Evolutionary conservation across 306 rosid species (phyloP).

Genomic region (Abrus pulchellus): DNA sequence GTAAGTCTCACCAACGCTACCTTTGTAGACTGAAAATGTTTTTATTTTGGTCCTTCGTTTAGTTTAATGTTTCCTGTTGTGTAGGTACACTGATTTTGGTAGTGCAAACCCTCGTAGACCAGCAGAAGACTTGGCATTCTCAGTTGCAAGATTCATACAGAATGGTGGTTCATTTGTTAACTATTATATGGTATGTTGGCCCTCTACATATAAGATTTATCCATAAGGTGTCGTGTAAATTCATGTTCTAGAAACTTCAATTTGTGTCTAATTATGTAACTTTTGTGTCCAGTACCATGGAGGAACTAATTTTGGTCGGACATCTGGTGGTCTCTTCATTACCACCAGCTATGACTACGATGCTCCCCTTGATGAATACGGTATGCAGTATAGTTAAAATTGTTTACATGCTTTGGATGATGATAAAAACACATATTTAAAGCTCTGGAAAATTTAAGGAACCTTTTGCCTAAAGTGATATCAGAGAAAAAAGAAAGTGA

Average conservation of each 20-base stretch:
- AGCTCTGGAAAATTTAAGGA: neutral
- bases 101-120: conserved; percentile 83
- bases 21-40: neutral
- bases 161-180: conserved; percentile 88
- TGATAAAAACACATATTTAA: neutral
- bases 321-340: conserved; percentile 87
- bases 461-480: conserved; percentile 17
- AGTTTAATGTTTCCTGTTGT: conserved; percentile 18
- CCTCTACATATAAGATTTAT: conserved; percentile 11
- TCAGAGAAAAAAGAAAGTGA: neutral
- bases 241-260: conserved; percentile 12
- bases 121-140: conserved; percentile 87
- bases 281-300: conserved; percentile 80
- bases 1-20: conserved; percentile 59
- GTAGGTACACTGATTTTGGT: conserved; percentile 95
- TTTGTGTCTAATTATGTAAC: conserved; percentile 29
- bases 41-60: neutral
- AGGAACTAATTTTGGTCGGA: conserved; percentile 96
- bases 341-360: conserved; percentile 97
- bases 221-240: neutral
- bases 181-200: conserved; percentile 81
- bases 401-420: conserved; percentile 23
- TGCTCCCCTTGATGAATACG: conserved; percentile 94
- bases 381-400: conserved; percentile 51
- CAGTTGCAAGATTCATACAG: conserved; percentile 90